Base-by-base conservation (phyloP, 2,329 filamentous ascomycete genomes). In the Aspergillus fijiensis region DNA sequence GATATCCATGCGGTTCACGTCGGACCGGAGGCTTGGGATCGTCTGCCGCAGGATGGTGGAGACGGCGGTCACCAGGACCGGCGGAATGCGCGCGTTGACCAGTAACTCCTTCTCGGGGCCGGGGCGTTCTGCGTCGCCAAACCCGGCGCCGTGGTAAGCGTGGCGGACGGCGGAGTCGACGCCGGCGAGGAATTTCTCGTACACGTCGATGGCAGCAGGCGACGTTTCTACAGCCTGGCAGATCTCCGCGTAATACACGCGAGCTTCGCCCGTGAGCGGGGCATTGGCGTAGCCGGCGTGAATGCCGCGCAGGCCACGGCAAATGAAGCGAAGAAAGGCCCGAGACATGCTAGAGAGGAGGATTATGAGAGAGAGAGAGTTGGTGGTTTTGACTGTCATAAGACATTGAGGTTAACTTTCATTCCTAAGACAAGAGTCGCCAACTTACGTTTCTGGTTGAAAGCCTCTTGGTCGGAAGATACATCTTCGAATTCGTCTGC, bases 331-430 rank as follows among this genome's bases (percentile, higher is more conserved):
- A 23, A 96, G 80, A 63, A 94, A 89, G 21, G 86, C 85, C 12
- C 92, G 85, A 11, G 89, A 89, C 55, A 89, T 87, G 31, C 89
- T 92, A 68, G 87, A 89, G 31, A 96, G 83, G 21, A 95, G 72
- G 14, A 96, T 80, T 61, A 81, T 65, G 25, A 81, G 72, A 51
- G 79, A 70, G 9, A 80, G 72, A 7, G 78, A 80, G 56, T 62
- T 68, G 12, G 69, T 72, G 19, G 69, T 62, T 74, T 76, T 77
- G 35, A 76, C 73, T 76, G 47, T 12, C 14, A 9, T 21, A 16
- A 16, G 39, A 56, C 35, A 59, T 45, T 19, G 23, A 35, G 16
- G 55, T 64, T 47, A 59, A 59, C 47, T 49, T 21, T 23, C 42
- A 7, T 16, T 45, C 27, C 29, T 7, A 25, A 42, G 49, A 35